Conservation (phyloP, 2,329 filamentous ascomycete genomes). For the Nemania sp. region DNA sequence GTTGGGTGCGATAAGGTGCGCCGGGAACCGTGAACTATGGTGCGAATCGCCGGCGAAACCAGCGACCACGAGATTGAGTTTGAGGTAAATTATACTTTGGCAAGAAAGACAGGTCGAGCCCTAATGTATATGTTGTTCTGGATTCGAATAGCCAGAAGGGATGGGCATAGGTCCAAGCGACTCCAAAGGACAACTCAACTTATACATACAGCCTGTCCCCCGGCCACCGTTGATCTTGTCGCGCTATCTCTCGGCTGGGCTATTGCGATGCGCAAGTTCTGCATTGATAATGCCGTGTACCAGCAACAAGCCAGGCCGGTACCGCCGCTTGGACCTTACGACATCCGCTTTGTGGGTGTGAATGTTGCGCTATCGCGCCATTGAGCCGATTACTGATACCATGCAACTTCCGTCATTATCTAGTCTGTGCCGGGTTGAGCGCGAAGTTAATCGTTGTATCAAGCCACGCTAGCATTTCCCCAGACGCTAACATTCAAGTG, state of each 20-base stretch:
- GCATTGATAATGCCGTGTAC: slow-evolving; percentile 42
- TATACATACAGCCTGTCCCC: slow-evolving; percentile 26
- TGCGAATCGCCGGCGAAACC: background rate
- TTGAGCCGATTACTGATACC: slow-evolving; percentile 38
- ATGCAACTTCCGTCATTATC: slow-evolving; percentile 34
- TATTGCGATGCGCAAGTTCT: slow-evolving; percentile 31
- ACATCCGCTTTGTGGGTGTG: slow-evolving; percentile 15
- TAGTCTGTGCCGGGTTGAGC: slow-evolving; percentile 20
- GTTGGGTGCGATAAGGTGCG: slow-evolving; percentile 14
- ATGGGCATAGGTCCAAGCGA: slow-evolving; percentile 20
- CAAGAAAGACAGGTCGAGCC: slow-evolving; percentile 10
- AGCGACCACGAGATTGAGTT: slow-evolving; percentile 7
- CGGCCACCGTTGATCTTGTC: slow-evolving; percentile 23
- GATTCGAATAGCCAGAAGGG: slow-evolving; percentile 19
- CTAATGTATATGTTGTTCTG: slow-evolving; percentile 18
- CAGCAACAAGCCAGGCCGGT: slow-evolving; percentile 32
- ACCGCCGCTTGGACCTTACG: slow-evolving; percentile 38
- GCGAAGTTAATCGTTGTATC: slow-evolving; percentile 21
- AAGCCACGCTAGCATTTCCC: slow-evolving; percentile 27
- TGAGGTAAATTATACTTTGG: slow-evolving; percentile 22
- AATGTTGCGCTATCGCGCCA: slow-evolving; percentile 39
- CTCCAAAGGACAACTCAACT: slow-evolving; percentile 30
- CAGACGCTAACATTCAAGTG: slow-evolving; percentile 16
- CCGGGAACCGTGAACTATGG: slow-evolving; percentile 14
- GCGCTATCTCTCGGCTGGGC: slow-evolving; percentile 21